phyloP scores from a whole-genome alignment of 2,329 filamentous ascomycete species.

The Talaromyces pinophilus region DNA sequence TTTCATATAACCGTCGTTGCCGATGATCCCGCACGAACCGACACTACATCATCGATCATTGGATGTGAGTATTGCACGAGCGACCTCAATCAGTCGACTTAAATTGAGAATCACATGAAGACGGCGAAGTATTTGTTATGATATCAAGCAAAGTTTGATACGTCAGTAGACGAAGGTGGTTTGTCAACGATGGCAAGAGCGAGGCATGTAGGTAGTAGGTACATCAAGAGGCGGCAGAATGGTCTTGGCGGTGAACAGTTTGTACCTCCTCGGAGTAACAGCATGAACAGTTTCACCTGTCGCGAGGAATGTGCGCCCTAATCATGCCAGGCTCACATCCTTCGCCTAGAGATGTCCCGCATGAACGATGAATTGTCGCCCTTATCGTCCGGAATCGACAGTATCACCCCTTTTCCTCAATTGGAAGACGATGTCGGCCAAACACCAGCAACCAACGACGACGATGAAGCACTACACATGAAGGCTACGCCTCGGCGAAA shows the following conservation, averaged over 20 bases:
- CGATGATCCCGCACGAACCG: constrained; percentile 18
- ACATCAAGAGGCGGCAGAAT: constrained; percentile 1
- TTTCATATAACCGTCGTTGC: background rate
- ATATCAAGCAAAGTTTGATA: background rate
- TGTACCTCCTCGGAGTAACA: background rate
- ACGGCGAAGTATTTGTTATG: no score
- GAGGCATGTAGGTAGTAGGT: background rate
- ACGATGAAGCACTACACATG: constrained; percentile 21
- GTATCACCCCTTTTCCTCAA: constrained; percentile 21
- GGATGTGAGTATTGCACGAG: background rate
- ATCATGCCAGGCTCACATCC: constrained; percentile 1
- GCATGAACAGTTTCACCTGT: background rate
- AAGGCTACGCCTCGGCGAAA: constrained; percentile 11
- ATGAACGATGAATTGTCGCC: constrained; percentile 19
- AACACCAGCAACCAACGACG: constrained; percentile 10
- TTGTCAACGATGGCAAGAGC: background rate
- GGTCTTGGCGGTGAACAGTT: constrained; percentile 7
- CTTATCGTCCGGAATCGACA: constrained; percentile 22
- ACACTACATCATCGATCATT: background rate
- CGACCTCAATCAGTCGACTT: background rate
- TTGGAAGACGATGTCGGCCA: constrained; percentile 18
- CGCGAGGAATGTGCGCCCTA: background rate
- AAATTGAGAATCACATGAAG: background rate
- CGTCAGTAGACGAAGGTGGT: background rate
- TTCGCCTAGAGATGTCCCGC: constrained; percentile 14